Percentiles rank a stretch among this genome's conserved stretches.
Conservation (phyloP, 345 rosid genomes). For the Linum lewisii region DNA sequence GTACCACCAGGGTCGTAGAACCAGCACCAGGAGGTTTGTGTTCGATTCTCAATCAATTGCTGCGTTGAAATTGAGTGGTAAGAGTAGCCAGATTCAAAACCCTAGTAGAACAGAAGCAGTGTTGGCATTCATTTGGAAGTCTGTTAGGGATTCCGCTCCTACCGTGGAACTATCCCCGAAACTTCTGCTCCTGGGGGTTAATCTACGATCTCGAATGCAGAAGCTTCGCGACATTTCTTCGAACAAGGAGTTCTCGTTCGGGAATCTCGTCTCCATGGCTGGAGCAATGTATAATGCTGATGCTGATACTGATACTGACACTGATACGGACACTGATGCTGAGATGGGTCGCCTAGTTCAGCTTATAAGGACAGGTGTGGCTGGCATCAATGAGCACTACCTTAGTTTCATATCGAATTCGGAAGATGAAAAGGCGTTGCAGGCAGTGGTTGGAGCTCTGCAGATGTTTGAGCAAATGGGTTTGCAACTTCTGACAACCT, state of each 20-base stretch:
- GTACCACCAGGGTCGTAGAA: background rate
- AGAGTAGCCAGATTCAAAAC: background rate
- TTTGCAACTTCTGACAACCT: background rate
- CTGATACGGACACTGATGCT: background rate
- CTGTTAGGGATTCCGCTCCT: background rate
- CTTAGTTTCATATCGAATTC: background rate
- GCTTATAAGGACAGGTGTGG: background rate
- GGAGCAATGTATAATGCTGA: background rate
- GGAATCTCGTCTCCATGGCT: conserved; percentile 7
- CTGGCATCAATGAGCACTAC: background rate
- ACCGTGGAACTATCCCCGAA: background rate
- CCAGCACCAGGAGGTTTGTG: conserved; percentile 1
- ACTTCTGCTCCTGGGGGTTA: background rate
- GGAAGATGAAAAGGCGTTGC: background rate
- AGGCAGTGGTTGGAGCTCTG: background rate
- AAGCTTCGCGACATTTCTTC: background rate
- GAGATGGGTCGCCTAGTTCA: background rate
- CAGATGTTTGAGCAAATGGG: background rate
- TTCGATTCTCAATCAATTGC: conserved; percentile 1
- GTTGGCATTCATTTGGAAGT: conserved; percentile 7
- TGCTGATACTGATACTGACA: no score
- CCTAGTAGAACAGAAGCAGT: conserved; percentile 5
- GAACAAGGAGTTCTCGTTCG: background rate
- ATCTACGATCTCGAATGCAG: conserved; percentile 1
- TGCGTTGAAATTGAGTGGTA: background rate